Conservation (phyloP, 768 basidiomycete genomes). For the Pisolithus microcarpus region DNA sequence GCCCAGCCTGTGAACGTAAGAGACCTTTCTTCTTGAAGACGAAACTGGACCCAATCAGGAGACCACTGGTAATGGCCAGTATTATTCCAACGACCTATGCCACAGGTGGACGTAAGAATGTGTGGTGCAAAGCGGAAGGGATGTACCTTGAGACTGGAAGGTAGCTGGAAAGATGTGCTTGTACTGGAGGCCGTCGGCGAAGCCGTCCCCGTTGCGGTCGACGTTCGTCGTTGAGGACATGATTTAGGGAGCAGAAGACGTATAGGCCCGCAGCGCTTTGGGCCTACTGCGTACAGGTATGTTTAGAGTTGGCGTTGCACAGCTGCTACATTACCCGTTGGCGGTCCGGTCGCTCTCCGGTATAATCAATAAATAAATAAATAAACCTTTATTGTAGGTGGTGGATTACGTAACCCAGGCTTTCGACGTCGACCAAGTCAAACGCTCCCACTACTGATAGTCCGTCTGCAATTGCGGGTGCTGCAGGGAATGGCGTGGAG, state of each 20-base stretch:
- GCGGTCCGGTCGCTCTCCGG: too few relatives aligned
- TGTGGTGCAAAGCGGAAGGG: not conserved
- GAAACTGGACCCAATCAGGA: slow-evolving; percentile 88
- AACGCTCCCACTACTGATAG: not conserved
- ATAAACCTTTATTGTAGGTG: too few relatives aligned
- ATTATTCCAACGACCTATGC: slow-evolving; percentile 69
- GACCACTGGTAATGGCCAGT: slow-evolving; percentile 68
- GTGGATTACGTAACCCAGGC: too few relatives aligned
- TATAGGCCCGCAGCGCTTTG: slow-evolving; percentile 1
- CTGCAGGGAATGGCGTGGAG: not conserved
- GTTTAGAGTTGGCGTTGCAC: slow-evolving; percentile 10
- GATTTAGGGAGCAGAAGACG: slow-evolving; percentile 5
- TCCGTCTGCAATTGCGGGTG: not conserved
- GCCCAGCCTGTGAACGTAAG: slow-evolving; percentile 73
- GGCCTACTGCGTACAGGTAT: not conserved
- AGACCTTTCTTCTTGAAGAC: slow-evolving; percentile 98
- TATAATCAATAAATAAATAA: too few relatives aligned
- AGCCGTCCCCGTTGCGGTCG: slow-evolving; percentile 15
- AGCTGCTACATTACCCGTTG: not conserved
- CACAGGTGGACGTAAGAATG: slow-evolving; percentile 1
- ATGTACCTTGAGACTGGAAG: slow-evolving; percentile 47
- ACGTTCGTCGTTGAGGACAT: slow-evolving; percentile 28
- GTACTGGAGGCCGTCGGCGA: slow-evolving; percentile 35
- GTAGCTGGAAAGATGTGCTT: slow-evolving; percentile 28
- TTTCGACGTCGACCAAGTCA: too few relatives aligned